Base-by-base conservation (phyloP, 2,329 filamentous ascomycete species). In the Aspergillus aculeatus region DNA sequence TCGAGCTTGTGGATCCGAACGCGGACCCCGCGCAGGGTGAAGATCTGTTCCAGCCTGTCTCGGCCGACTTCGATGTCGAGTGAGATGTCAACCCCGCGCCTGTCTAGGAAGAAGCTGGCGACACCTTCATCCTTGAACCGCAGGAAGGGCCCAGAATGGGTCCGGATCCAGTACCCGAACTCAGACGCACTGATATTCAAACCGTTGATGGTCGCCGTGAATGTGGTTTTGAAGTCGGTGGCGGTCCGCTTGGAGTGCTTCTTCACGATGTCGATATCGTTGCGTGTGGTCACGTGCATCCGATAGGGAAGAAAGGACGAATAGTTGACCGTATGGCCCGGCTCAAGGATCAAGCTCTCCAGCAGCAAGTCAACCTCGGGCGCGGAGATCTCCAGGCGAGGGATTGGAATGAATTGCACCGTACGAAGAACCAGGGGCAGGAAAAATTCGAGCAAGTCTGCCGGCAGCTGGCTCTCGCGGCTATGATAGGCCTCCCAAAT, bases 261-360 rank as follows among this genome's bases (percentile, higher is more conserved):
- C 73, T 96, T 96, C 64, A 89, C 85, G 47, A 97, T 86, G 65
- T 96, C 91, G 35, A 97, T 78, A 66, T 96, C 90, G 69, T 96
- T 97, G 74, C 89, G 89, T 0, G 91, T 94, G 64, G 92, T 88
- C 3, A 97, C 79, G 49, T 90, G 88, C 56, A 97, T 81, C 57
- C 87, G 86, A 77, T 92, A 94, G 0, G 94, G 94, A 1, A 98
- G 82, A 80, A 98, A 98, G 0, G 93, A 96, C 3, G 89, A 91
- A 62, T 89, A 81, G 73, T 96, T 94, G 68, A 96, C 83, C 0
- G 92, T 96, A 59, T 83, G 83, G 6, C 94, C 94, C 0, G 94
- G 94, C 71, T 97, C 91, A 32, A 98, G 82, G 61, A 98, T 89
- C 32, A 98, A 81, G 64, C 96, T 97, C 71, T 98, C 94, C 2